phyloP scores from a whole-genome alignment of 768 basidiomycete genomes.

The Mycena epipterygia region DNA sequence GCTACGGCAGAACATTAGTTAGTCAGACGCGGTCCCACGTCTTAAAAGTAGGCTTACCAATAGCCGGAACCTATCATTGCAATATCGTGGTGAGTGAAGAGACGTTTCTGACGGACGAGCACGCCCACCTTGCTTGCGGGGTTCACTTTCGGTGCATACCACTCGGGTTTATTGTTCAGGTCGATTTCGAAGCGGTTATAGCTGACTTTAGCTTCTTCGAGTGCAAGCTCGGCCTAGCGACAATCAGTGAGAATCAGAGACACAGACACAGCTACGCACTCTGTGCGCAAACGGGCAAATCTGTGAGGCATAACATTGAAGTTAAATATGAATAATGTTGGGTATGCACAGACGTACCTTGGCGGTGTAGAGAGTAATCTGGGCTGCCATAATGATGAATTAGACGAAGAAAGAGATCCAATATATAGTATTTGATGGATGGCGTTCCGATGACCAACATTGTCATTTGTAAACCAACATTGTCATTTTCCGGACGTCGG shows the following conservation, averaged over 20 bases:
- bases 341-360: slow-evolving; percentile 48
- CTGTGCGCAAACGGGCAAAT: slow-evolving; percentile 73
- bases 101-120: too few relatives aligned
- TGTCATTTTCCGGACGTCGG: too few relatives aligned
- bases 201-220: slow-evolving; percentile 65
- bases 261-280: slow-evolving; percentile 45
- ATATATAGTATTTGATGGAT: too few relatives aligned
- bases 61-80: slow-evolving; percentile 13
- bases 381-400: slow-evolving; percentile 36
- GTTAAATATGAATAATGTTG: not conserved
- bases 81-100: not conserved
- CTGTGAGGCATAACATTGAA: slow-evolving; percentile 47
- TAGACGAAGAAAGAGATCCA: not conserved
- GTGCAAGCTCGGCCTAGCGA: slow-evolving; percentile 68
- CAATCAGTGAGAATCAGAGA: not conserved
- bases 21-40: not conserved
- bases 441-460: too few relatives aligned
- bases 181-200: slow-evolving; percentile 71
- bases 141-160: slow-evolving; percentile 77
- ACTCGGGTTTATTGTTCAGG: slow-evolving; percentile 74
- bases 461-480: too few relatives aligned
- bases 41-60: not conserved
- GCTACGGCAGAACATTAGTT: slow-evolving; percentile 52
- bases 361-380: slow-evolving; percentile 61
- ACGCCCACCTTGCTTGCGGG: slow-evolving; percentile 71